Base-by-base conservation (phyloP, 2,329 filamentous ascomycete genomes). In the Talaromyces sp. region DNA sequence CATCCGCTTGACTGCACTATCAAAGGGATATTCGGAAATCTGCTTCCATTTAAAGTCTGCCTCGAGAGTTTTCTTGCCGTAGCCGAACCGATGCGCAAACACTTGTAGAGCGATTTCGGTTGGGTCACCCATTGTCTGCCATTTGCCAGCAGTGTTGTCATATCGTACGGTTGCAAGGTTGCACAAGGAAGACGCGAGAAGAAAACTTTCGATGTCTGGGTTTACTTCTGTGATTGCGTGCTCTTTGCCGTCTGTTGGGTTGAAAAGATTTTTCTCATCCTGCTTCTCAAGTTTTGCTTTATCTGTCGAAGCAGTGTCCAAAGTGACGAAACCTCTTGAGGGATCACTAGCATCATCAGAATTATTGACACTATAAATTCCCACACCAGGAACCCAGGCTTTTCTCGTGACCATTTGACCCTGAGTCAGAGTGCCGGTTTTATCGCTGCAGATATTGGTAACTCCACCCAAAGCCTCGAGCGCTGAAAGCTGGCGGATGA, bases 101-200 rank as follows among this genome's bases (percentile, higher is more conserved):
- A 90, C 86, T 66, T 89, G 86, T 2, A 90, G 83, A 6, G 87
- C 87, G 65, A 89, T 87, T 70, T 90, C 88, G 3, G 88, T 90
- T 1, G 86, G 85, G 67, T 88, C 86, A n/a, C 86, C 87, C 56
- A 85, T 82, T 31, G 85, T 82, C 61, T 83, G 81, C 86, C 86
- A 88, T 50, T 77, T 74, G 6, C 70, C 69, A 5, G 75, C 72
- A 27, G 79, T 72, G 4, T 76, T 71, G 47, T 80, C 79, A 65
- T 81, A 75, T 54, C 83, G 81, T 8, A 86, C 79, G 9, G 76
- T 75, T 1, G 84, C 83, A 22, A 86, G 75, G 67, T 86, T 86
- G 68, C 83, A 85, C 5, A 89, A 77, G 22, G 86, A 83, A 27
- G 85, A 80, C 10, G 84, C 81, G 45, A 81, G 78, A 10, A 88